Conservation (phyloP, 345 rosid species). For the Eucalyptus viminalis region DNA sequence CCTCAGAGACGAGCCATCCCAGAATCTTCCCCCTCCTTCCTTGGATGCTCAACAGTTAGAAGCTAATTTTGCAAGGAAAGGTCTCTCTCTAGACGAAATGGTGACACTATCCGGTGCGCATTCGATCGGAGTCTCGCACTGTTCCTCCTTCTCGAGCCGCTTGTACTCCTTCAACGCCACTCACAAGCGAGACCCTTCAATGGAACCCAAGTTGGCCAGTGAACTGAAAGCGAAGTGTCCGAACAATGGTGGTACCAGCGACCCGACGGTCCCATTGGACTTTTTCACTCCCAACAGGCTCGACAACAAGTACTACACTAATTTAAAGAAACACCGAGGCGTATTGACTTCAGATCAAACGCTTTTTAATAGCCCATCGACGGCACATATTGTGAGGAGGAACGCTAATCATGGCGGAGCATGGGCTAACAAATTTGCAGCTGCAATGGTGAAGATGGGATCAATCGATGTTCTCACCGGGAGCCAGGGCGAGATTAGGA, state of each 20-base stretch:
- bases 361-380: background rate
- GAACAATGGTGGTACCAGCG: background rate
- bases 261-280: background rate
- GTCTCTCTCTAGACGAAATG: conserved; percentile 4
- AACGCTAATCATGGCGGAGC: background rate
- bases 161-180: background rate
- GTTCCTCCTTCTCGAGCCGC: conserved; percentile 1
- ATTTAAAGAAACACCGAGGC: background rate
- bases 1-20: background rate
- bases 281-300: background rate
- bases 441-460: background rate
- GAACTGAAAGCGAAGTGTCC: background rate
- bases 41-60: background rate
- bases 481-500: conserved; percentile 3
- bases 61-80: background rate
- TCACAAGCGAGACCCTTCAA: background rate
- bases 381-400: background rate
- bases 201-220: background rate
- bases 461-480: conserved; percentile 7
- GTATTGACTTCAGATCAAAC: background rate
- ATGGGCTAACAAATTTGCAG: background rate
- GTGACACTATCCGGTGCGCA: conserved; percentile 15
- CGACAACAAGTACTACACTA: background rate
- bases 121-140: conserved; percentile 5
- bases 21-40: background rate